Evolutionary conservation across 176 grass and related monocot species (phyloP).

Genomic region (Alopecurus myosuroides): DNA sequence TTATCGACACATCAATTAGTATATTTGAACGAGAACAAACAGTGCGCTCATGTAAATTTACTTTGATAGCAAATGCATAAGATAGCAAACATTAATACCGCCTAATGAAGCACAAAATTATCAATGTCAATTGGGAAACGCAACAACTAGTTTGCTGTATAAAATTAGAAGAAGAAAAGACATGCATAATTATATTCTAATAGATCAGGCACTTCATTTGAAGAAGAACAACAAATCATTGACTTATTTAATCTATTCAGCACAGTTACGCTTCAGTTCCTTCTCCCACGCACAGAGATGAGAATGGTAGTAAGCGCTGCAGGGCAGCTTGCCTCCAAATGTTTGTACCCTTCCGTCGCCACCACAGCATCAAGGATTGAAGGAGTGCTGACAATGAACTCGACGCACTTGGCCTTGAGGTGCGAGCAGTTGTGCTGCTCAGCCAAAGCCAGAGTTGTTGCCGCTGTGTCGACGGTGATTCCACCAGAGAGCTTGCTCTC

Average conservation of each 20-base stretch:
- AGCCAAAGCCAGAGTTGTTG: constrained; percentile 3
- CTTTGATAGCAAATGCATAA: no score
- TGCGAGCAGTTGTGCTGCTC: constrained; percentile 11
- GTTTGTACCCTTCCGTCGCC: not conserved
- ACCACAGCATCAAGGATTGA: constrained; percentile 16
- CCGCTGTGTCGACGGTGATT: not conserved
- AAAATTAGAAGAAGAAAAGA: no score
- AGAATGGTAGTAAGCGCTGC: not conserved
- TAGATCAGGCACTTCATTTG: no score
- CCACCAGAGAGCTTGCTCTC: not conserved
- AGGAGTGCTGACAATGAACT: constrained; percentile 1
- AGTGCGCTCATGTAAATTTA: no score
- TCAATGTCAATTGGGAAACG: no score
- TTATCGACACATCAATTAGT: no score
- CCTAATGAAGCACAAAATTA: no score
- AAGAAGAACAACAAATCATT: no score
- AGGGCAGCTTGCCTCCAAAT: constrained; percentile 7
- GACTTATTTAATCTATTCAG: not conserved
- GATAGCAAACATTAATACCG: no score
- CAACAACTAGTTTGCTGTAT: no score
- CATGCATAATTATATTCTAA: no score
- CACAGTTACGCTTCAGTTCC: not conserved
- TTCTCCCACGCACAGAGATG: not conserved
- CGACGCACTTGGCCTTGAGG: constrained; percentile 17
- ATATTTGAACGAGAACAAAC: no score